Base-by-base conservation (phyloP, 2,329 filamentous ascomycete species). In the Phialophora verrucosa region DNA sequence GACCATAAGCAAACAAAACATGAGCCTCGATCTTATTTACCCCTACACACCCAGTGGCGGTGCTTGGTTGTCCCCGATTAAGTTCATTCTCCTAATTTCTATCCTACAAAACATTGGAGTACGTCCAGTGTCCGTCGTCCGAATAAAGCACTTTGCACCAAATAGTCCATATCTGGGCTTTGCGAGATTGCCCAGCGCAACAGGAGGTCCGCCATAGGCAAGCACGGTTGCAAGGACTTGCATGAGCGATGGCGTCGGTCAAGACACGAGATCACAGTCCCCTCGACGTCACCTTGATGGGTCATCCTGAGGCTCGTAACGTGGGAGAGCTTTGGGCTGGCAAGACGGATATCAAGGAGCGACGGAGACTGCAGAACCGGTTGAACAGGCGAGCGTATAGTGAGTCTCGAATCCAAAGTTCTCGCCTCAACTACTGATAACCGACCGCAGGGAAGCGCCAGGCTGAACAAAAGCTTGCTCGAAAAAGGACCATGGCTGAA, bases 291-390 rank as follows among this genome's bases (percentile, higher is more conserved):
- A 61, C 55, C 3, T 51, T 66, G 35, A 27, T 63, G 56, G 49
- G 64, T 11, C 64, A 66, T 51, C 44, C 47, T 3, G 55, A 63
- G 29, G 64, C 64, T 27, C 55, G 60, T 3, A 56, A 35, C 51
- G 35, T 66, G 0, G 63, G 70, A 17, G 73, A 75, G 56, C 69
- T 75, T 53, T 75, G 74, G 74, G 74, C 72, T 11, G 74, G 74
- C 3, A 59, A 73, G 4, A 69, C 71, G 17, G 64, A 73, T 59
- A 70, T 64, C 35, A 70, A 60, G 23, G 64, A 73, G 51, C 63
- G 74, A 29, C 69, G 74, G 27, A 71, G 64, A 51, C 49, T 75
- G 56, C 74, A 75, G 65, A 75, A 75, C 56, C 68, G 74, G n/a
- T 60, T 72, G 42, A 75, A 74, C 54, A 72, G 74, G 53, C 62